Percentiles rank a stretch among this genome's conserved stretches.
Conservation (phyloP, 768 basidiomycete species). For the Tubosaeta brunneosetosa region DNA sequence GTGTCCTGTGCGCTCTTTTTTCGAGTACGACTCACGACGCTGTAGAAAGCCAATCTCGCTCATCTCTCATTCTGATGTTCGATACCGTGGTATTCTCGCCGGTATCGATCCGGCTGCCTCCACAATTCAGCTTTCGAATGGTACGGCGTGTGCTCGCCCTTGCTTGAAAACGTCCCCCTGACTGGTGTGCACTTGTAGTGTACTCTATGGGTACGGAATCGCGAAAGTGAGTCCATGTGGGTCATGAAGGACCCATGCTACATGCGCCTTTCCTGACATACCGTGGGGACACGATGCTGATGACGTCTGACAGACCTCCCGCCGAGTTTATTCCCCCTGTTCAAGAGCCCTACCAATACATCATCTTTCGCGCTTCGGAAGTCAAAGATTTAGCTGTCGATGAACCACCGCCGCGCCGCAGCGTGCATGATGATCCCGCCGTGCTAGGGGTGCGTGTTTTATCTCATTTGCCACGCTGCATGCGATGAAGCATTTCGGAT, state of each 20-base stretch:
- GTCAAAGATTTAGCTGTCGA: constrained; percentile 88
- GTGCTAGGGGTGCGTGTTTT: constrained; percentile 65
- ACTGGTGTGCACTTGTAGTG: constrained; percentile 35
- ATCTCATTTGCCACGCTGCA: constrained; percentile 19
- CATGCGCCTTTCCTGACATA: too few relatives aligned
- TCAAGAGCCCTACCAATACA: constrained; percentile 80
- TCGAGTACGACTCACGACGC: background rate
- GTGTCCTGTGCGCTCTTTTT: constrained; percentile 21
- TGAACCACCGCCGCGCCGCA: constrained; percentile 53
- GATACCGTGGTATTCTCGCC: constrained; percentile 82
- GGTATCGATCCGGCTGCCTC: constrained; percentile 83
- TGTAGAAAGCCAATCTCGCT: constrained; percentile 82
- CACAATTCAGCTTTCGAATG: constrained; percentile 86
- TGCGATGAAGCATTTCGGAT: constrained; percentile 45
- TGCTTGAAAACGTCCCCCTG: background rate
- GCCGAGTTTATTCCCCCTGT: constrained; percentile 80
- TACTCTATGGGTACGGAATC: constrained; percentile 88
- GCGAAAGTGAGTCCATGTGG: constrained; percentile 54
- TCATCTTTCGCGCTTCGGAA: constrained; percentile 87
- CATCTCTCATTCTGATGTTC: constrained; percentile 87
- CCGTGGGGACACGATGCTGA: constrained; percentile 18
- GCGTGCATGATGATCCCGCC: constrained; percentile 80
- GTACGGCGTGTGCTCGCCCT: constrained; percentile 34
- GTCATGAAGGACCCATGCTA: constrained; percentile 26
- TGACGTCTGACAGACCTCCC: constrained; percentile 47